phyloP scores from a whole-genome alignment of 352 stramenopile genomes.

The Globisporangium acanthophoron region DNA sequence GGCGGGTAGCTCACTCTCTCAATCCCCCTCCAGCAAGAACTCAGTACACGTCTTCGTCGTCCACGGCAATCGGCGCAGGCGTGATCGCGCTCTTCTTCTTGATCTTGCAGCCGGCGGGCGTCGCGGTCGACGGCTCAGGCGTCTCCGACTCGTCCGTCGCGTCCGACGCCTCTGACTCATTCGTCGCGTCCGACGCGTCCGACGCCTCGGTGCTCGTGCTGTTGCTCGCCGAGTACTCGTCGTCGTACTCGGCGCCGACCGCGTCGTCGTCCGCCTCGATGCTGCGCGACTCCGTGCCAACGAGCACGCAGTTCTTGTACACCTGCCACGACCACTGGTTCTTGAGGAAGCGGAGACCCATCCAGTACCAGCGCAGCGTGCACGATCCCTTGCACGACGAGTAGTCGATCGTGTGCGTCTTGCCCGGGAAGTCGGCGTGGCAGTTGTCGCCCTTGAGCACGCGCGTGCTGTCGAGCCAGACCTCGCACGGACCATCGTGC shows the following conservation, averaged over 20 bases:
- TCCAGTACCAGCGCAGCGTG: constrained; percentile 37
- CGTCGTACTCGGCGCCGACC: constrained; percentile 2
- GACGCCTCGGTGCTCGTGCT: not conserved
- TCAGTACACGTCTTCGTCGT: not conserved
- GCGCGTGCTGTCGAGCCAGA: constrained; percentile 35
- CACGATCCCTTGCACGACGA: constrained; percentile 28
- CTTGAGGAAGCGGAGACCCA: constrained; percentile 35
- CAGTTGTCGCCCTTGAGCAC: constrained; percentile 32
- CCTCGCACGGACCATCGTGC: constrained; percentile 36
- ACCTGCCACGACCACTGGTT: constrained; percentile 53
- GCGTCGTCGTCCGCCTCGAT: not conserved
- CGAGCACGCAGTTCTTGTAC: constrained; percentile 38
- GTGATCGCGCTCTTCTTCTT: not conserved
- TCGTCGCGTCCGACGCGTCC: not conserved
- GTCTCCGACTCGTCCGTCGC: not conserved
- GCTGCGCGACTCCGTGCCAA: constrained; percentile 1
- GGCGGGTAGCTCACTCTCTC: not conserved
- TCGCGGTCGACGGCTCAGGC: not conserved
- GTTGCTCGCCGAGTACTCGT: constrained; percentile 1
- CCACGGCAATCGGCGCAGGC: not conserved
- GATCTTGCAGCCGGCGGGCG: not conserved
- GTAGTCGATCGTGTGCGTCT: constrained; percentile 30
- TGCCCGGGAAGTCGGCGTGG: constrained; percentile 27
- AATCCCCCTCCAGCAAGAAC: not conserved
- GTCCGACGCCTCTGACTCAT: not conserved